A percentile compares a stretch with the other conserved stretches of the same genome.
Evolutionary conservation across 2,329 filamentous ascomycete genomes (phyloP).

Genomic region (Aspergillus fructus): DNA sequence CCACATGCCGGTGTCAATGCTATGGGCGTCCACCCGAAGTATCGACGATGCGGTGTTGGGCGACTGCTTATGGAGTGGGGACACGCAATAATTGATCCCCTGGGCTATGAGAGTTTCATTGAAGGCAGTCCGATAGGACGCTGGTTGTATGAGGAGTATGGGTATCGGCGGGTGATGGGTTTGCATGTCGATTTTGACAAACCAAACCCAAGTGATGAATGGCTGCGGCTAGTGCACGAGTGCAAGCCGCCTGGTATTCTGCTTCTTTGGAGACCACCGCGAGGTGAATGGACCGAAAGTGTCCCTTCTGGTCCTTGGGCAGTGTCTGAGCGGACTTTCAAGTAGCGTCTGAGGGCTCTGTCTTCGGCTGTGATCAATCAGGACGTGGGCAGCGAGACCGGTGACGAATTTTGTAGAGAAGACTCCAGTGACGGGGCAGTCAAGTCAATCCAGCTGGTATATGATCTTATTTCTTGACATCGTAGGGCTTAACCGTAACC

Average conservation of each 20-base stretch:
- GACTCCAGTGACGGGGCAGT: no score
- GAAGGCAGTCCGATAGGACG: slow-evolving; percentile 15
- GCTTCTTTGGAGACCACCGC: slow-evolving; percentile 18
- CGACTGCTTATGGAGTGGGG: slow-evolving; percentile 19
- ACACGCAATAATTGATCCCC: slow-evolving; percentile 16
- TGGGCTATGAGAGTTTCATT: slow-evolving; percentile 20
- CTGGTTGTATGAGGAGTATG: slow-evolving; percentile 18
- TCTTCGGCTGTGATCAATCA: no score
- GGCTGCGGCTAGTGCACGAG: slow-evolving; percentile 15
- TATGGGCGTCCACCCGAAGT: slow-evolving; percentile 20
- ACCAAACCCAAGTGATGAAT: slow-evolving; percentile 19
- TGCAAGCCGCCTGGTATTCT: slow-evolving; percentile 17
- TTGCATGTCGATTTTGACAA: slow-evolving; percentile 16
- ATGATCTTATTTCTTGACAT: no score
- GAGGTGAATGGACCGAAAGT: slow-evolving; percentile 16
- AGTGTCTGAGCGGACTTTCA: background rate
- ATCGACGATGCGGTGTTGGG: slow-evolving; percentile 15
- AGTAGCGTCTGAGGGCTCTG: no score
- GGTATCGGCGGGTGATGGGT: slow-evolving; percentile 15
- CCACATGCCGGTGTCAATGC: slow-evolving; percentile 17
- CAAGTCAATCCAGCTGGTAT: no score
- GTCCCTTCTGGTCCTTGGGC: slow-evolving; percentile 19
- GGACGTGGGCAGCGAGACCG: no score
- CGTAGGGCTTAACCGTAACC: no score
- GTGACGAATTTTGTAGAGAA: no score